phyloP scores from a whole-genome alignment of 2,329 filamentous ascomycete genomes.

The Ambrosiella xylebori region DNA sequence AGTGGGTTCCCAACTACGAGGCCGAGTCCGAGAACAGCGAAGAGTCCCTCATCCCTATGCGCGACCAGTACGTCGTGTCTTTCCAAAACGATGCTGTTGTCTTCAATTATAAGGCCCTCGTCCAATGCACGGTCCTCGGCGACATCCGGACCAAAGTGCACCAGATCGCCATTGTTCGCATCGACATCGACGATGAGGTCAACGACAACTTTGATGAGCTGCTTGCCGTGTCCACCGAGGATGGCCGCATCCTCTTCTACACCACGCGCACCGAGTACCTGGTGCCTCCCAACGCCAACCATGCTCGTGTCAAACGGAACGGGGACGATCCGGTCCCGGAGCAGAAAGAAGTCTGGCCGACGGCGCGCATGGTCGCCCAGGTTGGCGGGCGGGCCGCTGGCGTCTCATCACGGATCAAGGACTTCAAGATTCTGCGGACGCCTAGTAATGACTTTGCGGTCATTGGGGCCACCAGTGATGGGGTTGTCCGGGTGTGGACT shows the following conservation, averaged over 20 bases:
- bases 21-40: slow-evolving; percentile 39
- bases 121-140: slow-evolving; percentile 56
- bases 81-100: slow-evolving; percentile 76
- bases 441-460: slow-evolving; percentile 33
- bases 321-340: slow-evolving; percentile 18
- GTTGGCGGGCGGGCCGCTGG: slow-evolving; percentile 57
- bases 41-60: slow-evolving; percentile 25
- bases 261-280: slow-evolving; percentile 42
- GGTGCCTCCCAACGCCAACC: slow-evolving; percentile 15
- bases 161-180: slow-evolving; percentile 53
- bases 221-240: slow-evolving; percentile 71
- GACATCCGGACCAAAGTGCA: slow-evolving; percentile 63
- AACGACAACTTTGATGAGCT: slow-evolving; percentile 25
- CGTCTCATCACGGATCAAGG: slow-evolving; percentile 63
- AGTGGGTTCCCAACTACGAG: background rate
- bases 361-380: slow-evolving; percentile 54
- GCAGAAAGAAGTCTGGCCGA: slow-evolving; percentile 29
- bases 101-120: slow-evolving; percentile 75
- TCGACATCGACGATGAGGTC: slow-evolving; percentile 30
- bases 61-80: slow-evolving; percentile 49
- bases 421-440: slow-evolving; percentile 52
- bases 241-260: slow-evolving; percentile 74
- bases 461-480: slow-evolving; percentile 68
- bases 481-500: slow-evolving; percentile 63
- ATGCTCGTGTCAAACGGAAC: background rate